phyloP scores from a whole-genome alignment of 129 eudicot species.

The Ambrosia trifida region DNA sequence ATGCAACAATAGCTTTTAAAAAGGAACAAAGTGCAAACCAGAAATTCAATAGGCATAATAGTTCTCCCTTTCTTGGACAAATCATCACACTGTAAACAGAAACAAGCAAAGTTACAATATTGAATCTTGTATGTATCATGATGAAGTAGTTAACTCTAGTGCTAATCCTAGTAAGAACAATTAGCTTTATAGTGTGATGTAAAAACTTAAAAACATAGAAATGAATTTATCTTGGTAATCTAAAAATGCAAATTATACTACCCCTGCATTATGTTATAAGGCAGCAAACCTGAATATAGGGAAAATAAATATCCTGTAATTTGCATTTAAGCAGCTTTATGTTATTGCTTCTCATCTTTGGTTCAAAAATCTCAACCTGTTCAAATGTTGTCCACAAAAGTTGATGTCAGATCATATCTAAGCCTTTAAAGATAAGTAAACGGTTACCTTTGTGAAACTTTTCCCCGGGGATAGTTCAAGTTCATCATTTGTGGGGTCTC shows the following conservation, averaged over 20 bases:
- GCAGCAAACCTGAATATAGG: slow-evolving; percentile 72
- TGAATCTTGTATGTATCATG: background rate
- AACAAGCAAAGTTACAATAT: slow-evolving; percentile 7
- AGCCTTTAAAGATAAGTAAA: background rate
- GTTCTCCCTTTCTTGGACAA: slow-evolving; percentile 55
- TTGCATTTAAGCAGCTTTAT: slow-evolving; percentile 47
- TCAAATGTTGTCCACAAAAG: background rate
- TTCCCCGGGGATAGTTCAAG: slow-evolving; percentile 40
- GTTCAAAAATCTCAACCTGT: slow-evolving; percentile 67
- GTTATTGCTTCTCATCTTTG: slow-evolving; percentile 36
- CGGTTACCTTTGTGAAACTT: slow-evolving; percentile 67
- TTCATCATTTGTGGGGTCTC: slow-evolving; percentile 57
- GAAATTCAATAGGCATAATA: slow-evolving; percentile 46
- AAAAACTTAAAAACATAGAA: background rate
- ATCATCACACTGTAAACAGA: slow-evolving; percentile 63
- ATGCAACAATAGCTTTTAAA: background rate
- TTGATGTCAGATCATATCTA: slow-evolving; percentile 17
- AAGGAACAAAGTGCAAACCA: slow-evolving; percentile 38
- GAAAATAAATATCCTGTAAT: slow-evolving; percentile 76
- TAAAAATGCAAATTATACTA: background rate
- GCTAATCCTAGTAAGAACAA: background rate
- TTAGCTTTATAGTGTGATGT: background rate
- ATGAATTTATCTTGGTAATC: slow-evolving; percentile 4
- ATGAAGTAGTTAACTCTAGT: background rate
- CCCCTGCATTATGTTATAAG: background rate